These are phyloP conservation scores for Diaporthe nobilis DNA, from an alignment of 2,329 filamentous ascomycete species.

Conservation along the genomic window DNA sequence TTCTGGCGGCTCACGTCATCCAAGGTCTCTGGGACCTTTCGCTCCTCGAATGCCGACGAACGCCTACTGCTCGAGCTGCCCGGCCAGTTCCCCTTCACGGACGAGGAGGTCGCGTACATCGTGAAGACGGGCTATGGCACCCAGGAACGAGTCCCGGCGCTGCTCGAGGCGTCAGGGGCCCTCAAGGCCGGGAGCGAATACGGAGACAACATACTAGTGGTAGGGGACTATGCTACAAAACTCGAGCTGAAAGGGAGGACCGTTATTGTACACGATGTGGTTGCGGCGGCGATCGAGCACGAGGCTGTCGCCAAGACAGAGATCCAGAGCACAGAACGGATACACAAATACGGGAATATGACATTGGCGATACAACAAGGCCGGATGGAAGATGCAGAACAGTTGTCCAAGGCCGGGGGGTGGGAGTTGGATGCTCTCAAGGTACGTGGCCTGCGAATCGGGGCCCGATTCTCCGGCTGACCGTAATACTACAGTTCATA, in stretches of 20 bases:
- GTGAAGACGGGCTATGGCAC: conserved; percentile 72
- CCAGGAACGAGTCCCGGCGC: conserved; percentile 60
- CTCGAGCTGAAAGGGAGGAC: conserved; percentile 46
- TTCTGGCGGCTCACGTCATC: conserved; percentile 47
- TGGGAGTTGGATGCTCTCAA: conserved; percentile 67
- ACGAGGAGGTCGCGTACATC: conserved; percentile 64
- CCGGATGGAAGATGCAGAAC: conserved; percentile 54
- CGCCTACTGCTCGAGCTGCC: conserved; percentile 58
- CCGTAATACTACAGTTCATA: conserved; percentile 59
- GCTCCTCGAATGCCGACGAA: conserved; percentile 51
- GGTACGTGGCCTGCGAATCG: conserved; percentile 49
- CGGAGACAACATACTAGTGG: conserved; percentile 60
- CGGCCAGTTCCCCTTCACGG: conserved; percentile 60
- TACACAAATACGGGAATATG: conserved; percentile 58
- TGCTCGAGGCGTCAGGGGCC: conserved; percentile 61
- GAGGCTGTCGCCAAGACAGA: conserved; percentile 49
- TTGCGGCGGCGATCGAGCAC: conserved; percentile 50
- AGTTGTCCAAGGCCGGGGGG: conserved; percentile 57
- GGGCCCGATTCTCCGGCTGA: neutral
- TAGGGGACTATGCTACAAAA: conserved; percentile 64
- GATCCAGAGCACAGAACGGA: conserved; percentile 51
- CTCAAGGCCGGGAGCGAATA: conserved; percentile 48
- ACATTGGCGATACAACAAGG: conserved; percentile 55
- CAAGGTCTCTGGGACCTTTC: conserved; percentile 48
- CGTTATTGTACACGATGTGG: conserved; percentile 57